Conservation (phyloP, 768 basidiomycete species). For the Calocybe cyanea region DNA sequence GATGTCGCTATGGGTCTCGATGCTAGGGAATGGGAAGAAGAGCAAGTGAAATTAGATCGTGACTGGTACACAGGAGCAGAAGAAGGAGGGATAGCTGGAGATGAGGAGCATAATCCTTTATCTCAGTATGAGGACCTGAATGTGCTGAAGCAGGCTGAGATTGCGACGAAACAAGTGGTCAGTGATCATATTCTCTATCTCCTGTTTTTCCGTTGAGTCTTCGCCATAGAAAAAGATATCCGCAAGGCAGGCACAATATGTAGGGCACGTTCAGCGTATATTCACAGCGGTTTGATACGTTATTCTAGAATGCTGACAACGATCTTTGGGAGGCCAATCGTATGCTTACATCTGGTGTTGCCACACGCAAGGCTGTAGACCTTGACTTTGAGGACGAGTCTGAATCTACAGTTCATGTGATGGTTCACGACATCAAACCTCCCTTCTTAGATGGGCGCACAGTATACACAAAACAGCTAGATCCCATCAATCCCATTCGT, state of each 20-base stretch:
- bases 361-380: constrained; percentile 81
- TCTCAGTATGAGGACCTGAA: constrained; percentile 89
- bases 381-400: constrained; percentile 96
- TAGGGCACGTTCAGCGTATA: constrained; percentile 33
- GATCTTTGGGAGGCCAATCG: constrained; percentile 99
- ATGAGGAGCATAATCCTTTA: constrained; percentile 91
- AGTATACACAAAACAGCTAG: constrained; percentile 93
- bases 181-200: constrained; percentile 21
- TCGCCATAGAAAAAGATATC: constrained; percentile 74
- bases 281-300: constrained; percentile 20
- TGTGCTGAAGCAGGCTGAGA: constrained; percentile 64
- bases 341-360: constrained; percentile 94
- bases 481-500: constrained; percentile 94
- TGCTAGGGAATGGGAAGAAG: constrained; percentile 94
- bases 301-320: constrained; percentile 86
- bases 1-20: constrained; percentile 64
- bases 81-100: constrained; percentile 79
- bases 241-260: constrained; percentile 94
- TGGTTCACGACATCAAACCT: constrained; percentile 95
- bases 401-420: constrained; percentile 94
- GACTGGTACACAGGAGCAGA: constrained; percentile 97
- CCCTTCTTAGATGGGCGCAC: constrained; percentile 97
- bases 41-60: constrained; percentile 85
- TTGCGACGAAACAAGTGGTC: constrained; percentile 72
- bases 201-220: constrained; percentile 11